Evolutionary conservation across 108 stramenopile species (phyloP).

Genomic region (Discostella stelligeroides): DNA sequence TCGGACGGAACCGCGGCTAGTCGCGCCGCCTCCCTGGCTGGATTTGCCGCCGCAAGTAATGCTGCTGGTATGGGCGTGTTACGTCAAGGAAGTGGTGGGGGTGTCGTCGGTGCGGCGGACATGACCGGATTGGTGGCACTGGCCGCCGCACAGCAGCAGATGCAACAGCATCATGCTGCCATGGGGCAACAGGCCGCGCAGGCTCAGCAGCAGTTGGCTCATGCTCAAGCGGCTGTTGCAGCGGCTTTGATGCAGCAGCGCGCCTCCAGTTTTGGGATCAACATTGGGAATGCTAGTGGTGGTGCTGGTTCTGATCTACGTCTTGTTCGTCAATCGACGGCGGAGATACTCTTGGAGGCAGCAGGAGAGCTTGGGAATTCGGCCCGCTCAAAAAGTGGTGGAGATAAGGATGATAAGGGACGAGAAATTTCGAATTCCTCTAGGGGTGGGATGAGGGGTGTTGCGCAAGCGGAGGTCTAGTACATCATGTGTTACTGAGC

Average conservation of each 20-base stretch:
- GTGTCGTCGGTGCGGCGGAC: constrained; percentile 13
- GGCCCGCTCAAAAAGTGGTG: too few relatives aligned
- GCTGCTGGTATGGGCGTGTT: constrained; percentile 1
- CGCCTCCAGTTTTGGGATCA: not conserved
- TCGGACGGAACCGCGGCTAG: constrained; percentile 31
- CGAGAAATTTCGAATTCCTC: too few relatives aligned
- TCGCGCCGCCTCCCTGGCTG: constrained; percentile 43
- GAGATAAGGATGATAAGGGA: too few relatives aligned
- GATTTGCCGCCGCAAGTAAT: constrained; percentile 5
- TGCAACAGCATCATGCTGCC: not conserved
- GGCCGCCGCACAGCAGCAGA: constrained; percentile 37
- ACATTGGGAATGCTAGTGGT: not conserved
- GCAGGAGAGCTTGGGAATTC: not conserved
- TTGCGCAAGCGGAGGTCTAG: too few relatives aligned
- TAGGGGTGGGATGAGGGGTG: too few relatives aligned
- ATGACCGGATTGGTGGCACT: constrained; percentile 34
- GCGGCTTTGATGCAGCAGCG: not conserved
- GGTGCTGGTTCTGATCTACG: not conserved
- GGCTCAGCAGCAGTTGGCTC: constrained; percentile 3
- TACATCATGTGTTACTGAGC: too few relatives aligned
- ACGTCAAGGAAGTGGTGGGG: not conserved
- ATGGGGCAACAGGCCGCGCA: not conserved
- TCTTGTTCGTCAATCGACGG: not conserved
- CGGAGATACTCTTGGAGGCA: not conserved
- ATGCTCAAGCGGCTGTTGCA: not conserved